phyloP scores from a whole-genome alignment of 2,329 filamentous ascomycete genomes.

The Phyllosticta citriasiana region DNA sequence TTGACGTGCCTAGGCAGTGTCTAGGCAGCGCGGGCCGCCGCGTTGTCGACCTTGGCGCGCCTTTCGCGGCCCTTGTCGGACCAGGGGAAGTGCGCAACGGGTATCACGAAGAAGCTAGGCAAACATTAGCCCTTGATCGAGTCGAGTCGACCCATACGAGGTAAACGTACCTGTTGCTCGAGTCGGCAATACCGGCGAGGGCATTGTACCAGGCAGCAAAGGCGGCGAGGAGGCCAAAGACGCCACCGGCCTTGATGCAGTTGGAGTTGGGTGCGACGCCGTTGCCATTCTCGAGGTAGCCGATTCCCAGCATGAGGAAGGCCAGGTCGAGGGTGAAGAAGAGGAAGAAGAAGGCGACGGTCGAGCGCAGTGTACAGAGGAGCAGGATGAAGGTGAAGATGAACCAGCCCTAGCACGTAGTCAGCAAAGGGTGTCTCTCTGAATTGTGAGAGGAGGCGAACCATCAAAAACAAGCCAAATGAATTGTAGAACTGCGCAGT shows the following conservation, averaged over 20 bases:
- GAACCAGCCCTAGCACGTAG: constrained; percentile 42
- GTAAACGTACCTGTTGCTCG: constrained; percentile 35
- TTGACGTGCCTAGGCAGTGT: neutral
- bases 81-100: constrained; percentile 93
- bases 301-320: constrained; percentile 48
- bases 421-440: too few species aligned
- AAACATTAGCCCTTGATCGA: constrained; percentile 10
- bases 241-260: constrained; percentile 43
- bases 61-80: constrained; percentile 41
- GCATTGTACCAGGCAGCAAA: constrained; percentile 48
- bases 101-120: constrained; percentile 79
- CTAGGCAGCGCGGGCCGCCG: constrained; percentile 20
- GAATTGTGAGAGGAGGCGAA: neutral
- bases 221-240: constrained; percentile 43
- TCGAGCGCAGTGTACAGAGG: constrained; percentile 47
- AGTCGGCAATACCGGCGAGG: constrained; percentile 45
- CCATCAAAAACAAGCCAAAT: constrained; percentile 48
- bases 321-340: constrained; percentile 50
- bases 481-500: constrained; percentile 42
- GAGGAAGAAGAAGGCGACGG: constrained; percentile 47
- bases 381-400: constrained; percentile 49
- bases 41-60: constrained; percentile 32
- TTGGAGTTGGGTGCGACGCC: constrained; percentile 27
- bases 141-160: neutral
- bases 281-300: constrained; percentile 38